These are phyloP conservation scores for Kodamaea jinghongensis DNA, from an alignment of 805 yeast genomes.

Conservation along the genomic window DNA sequence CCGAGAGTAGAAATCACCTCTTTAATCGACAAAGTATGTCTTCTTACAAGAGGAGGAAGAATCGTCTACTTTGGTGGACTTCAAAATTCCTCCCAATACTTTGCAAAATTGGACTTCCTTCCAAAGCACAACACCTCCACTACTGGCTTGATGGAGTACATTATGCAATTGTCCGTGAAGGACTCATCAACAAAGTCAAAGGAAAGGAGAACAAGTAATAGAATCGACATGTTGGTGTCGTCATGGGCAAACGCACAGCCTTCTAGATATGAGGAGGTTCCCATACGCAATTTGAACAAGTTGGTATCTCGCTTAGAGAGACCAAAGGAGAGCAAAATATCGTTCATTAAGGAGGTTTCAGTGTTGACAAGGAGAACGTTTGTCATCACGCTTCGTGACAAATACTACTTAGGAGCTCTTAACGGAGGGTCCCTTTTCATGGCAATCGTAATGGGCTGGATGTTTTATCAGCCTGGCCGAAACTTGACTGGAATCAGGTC, in stretches of 20 bases:
- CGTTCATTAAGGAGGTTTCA: constrained; percentile 17
- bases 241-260: constrained; percentile 19
- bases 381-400: constrained; percentile 19
- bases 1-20: constrained; percentile 76
- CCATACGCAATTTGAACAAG: neutral
- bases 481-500: constrained; percentile 23
- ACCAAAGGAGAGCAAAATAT: constrained; percentile 15
- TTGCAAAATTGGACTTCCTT: constrained; percentile 27
- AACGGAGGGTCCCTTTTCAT: constrained; percentile 20
- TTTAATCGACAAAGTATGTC: constrained; percentile 63
- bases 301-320: constrained; percentile 13
- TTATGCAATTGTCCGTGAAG: constrained; percentile 37
- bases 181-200: constrained; percentile 26
- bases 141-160: constrained; percentile 27
- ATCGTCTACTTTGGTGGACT: constrained; percentile 45
- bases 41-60: constrained; percentile 60
- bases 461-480: constrained; percentile 20
- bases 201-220: constrained; percentile 21
- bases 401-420: constrained; percentile 18
- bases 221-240: constrained; percentile 25
- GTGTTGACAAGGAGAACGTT: constrained; percentile 21
- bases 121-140: neutral
- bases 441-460: constrained; percentile 22
- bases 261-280: neutral
- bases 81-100: constrained; percentile 47